Base-by-base conservation (phyloP, 192 early-diverging fungal species). In the Funneliformis mosseae region DNA sequence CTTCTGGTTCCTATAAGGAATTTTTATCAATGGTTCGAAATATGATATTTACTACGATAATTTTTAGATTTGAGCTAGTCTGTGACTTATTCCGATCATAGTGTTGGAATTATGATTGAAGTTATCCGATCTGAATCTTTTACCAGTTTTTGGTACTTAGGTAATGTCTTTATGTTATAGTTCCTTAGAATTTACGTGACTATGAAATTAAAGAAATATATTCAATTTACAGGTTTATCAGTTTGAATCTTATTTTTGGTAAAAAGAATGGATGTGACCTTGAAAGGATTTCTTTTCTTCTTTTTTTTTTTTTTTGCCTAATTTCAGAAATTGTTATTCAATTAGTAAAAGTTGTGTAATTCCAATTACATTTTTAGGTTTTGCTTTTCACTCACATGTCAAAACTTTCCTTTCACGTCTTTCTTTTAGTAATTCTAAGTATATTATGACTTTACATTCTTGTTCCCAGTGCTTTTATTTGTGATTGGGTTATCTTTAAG, bases 221-320 rank as follows among this genome's bases (percentile, higher is more conserved):
- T 46, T 48, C 21, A 14, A 50, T 28, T 73, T 60, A 78, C 87
- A 45, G 74, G 55, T 12, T 76, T 93, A 42, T 71, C 76, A 8
- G 79, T 95, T n/a, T 23, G 95, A 96, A 84, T 91, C 93, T 16
- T 92, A 88, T 70, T 94, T 96, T 82, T 96, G 95, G 95, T 77
- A 88, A n/a, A 62, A 78, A 23, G 72, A 71, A 39, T 85, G 74
- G 55, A 77, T 92, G 33, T 96, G 93, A 94, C 93, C 95, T 76
- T 42, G 4, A 74, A 25, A 27, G 41, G 0, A 1, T 74, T 76
- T 33, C 42, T 11, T n/a, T 33, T 41, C 3, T 50, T 2, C n/a
- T 60, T 45, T 38, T 62, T 11, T 62, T 33, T 61, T 60, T 55
- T 18, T 33, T 74, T 4, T 59, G 10, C 33, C 4, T 27, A n/a